phyloP scores from a whole-genome alignment of 2,329 filamentous ascomycete genomes.

The Ophiostoma sp. region DNA sequence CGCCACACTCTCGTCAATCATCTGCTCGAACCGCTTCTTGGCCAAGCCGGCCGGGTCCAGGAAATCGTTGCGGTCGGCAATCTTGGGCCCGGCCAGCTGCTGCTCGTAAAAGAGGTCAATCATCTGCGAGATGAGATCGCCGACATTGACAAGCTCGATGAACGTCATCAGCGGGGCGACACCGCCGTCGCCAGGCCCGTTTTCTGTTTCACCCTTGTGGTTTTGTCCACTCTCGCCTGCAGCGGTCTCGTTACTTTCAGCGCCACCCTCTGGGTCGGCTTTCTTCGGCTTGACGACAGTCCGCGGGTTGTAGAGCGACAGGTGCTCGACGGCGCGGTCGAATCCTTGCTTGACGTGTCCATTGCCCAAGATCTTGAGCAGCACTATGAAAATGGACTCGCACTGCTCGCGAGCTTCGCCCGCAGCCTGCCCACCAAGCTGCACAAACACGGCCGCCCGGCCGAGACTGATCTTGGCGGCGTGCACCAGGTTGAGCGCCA shows the following conservation, averaged over 20 bases:
- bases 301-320: constrained; percentile 85
- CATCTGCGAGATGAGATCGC: constrained; percentile 97
- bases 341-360: constrained; percentile 90
- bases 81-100: constrained; percentile 74
- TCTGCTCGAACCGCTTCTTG: constrained; percentile 98
- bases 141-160: constrained; percentile 94
- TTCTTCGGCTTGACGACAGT: constrained; percentile 64
- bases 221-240: no score
- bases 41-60: constrained; percentile 84
- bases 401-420: constrained; percentile 84
- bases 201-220: background rate
- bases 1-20: constrained; percentile 94
- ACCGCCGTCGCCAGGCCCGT: constrained; percentile 38
- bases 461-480: constrained; percentile 82
- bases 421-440: constrained; percentile 71
- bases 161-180: constrained; percentile 93
- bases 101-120: constrained; percentile 98
- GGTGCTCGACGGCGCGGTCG: constrained; percentile 82
- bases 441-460: constrained; percentile 75
- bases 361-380: constrained; percentile 78
- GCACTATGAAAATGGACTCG: constrained; percentile 75
- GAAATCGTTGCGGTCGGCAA: constrained; percentile 91
- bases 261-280: constrained; percentile 47
- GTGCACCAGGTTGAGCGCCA: constrained; percentile 85
- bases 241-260: background rate